Base-by-base conservation (phyloP, 306 rosid species). In the Leucaena leucocephala region DNA sequence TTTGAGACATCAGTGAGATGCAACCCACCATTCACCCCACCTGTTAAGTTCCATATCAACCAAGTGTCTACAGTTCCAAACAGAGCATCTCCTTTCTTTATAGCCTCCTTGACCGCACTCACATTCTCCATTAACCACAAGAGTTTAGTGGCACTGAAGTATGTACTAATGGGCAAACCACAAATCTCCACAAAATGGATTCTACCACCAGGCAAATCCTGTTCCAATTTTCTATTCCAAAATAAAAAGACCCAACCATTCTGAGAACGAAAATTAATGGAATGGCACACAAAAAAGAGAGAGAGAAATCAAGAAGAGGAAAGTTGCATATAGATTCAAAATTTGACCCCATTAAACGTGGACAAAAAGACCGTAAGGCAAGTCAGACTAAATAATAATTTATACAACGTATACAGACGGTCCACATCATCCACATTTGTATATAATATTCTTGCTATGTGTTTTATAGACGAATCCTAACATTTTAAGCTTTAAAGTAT, bases 21-120 rank as follows among this genome's bases (percentile, higher is more conserved):
- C 70, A 95, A 36, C 33, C 98, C 97, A 58, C 91, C 92, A 6
- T 88, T 77, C 19, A 82, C 76, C 5, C 98, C 97, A 17, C 97
- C 97, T 0, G 94, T 95, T 78, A 95, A 79, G 74, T 95, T 91
- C 97, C 98, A 95, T 74, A 95, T 91, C 69, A 91, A 77, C 98
- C 98, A 95, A 68, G 98, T 82, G 81, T 92, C 98, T 64, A 92
- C 76, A 0, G 98, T 95, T 68, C 98, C 98, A 83, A 95, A 95
- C 14, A 92, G 82, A 9, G 94, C 98, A 79, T 95, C 98, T 34
- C 87, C 91, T 64, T 77, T 75, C 83, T 90, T 54, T 64, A 92
- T 82, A 62, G 88, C 92, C 7, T 86, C 81, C 68, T 84, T 92
- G 15, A 95, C 92, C 8, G 81, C 80, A 10, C 77, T 82, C 76